Base-by-base conservation (phyloP, 768 basidiomycete genomes). In the Lactarius sp. region DNA sequence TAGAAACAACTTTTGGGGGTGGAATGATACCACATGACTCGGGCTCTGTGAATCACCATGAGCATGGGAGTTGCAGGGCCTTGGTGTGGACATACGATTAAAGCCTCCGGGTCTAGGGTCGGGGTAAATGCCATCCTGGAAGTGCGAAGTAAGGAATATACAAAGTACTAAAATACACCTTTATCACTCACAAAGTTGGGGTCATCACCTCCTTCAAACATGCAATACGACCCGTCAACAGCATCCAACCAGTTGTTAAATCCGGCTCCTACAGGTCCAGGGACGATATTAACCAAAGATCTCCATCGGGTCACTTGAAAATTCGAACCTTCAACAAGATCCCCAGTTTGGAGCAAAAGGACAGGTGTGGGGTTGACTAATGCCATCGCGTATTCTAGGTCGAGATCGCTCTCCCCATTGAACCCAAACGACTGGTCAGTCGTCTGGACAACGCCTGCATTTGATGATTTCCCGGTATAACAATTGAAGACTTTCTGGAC, bases 1-100 rank as follows among this genome's bases (percentile, higher is more conserved):
- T 77, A 14, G 79, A 78, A 53, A 80, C 73, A 27, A 80, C 76
- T 33, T 76, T 68, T 1, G 80, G 69, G 0, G 73, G 76, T 0
- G 52, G 58, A 6, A 71, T 64, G 31, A 73, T 74, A 33, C 78
- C 79, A 54, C n/a, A n/a, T n/a, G n/a, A n/a, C n/a, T n/a, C n/a
- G n/a, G n/a, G n/a, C n/a, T n/a, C n/a, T n/a, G n/a, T n/a, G n/a
- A n/a, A n/a, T n/a, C n/a, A n/a, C n/a, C n/a, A n/a, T n/a, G n/a
- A n/a, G n/a, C n/a, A n/a, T n/a, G n/a, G n/a, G n/a, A n/a, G n/a
- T n/a, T n/a, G n/a, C n/a, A n/a, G n/a, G n/a, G n/a, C n/a, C n/a
- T 27, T 31, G 12, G 22, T 54, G 27, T 39, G 18, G 12, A 61
- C 59, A 65, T 75, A 82, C 61, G 77, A 77, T 63, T 39, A 37